phyloP scores from a whole-genome alignment of 345 rosid genomes.

The Xanthoceras sorbifolium region DNA sequence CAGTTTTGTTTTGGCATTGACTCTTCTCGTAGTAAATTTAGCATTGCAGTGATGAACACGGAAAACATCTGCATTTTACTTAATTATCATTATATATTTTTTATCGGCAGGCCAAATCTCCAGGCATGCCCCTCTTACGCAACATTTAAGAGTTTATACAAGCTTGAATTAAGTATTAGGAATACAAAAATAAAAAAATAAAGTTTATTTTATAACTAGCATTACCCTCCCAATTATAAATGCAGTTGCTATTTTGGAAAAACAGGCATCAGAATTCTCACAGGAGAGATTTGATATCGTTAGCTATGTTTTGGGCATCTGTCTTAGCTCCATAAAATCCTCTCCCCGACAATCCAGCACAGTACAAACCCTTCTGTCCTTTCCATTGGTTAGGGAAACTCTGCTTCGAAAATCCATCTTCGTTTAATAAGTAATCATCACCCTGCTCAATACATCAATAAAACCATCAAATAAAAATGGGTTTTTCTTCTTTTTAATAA shows the following conservation, averaged over 20 bases:
- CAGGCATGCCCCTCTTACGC: no score
- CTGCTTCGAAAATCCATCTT: slow-evolving; percentile 41
- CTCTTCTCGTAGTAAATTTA: neutral
- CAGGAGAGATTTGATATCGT: slow-evolving; percentile 41
- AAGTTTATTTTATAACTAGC: no score
- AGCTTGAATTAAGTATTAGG: no score
- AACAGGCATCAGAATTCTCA: neutral
- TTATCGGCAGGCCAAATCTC: neutral
- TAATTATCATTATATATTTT: neutral
- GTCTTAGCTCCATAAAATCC: slow-evolving; percentile 40
- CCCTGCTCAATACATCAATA: slow-evolving; percentile 24
- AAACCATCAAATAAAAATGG: no score
- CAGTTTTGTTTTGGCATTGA: neutral
- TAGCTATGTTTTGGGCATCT: slow-evolving; percentile 43
- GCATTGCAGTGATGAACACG: neutral
- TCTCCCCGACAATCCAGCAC: slow-evolving; percentile 43
- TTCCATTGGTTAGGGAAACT: slow-evolving; percentile 52
- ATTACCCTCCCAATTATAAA: no score
- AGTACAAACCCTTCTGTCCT: slow-evolving; percentile 51
- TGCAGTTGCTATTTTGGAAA: neutral
- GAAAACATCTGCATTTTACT: neutral
- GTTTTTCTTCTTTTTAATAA: no score
- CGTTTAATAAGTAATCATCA: slow-evolving; percentile 46
- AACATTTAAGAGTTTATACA: no score
- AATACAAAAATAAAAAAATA: no score